Conservation (phyloP, 2,329 filamentous ascomycete genomes). For the Pseudofabraea citricarpa region DNA sequence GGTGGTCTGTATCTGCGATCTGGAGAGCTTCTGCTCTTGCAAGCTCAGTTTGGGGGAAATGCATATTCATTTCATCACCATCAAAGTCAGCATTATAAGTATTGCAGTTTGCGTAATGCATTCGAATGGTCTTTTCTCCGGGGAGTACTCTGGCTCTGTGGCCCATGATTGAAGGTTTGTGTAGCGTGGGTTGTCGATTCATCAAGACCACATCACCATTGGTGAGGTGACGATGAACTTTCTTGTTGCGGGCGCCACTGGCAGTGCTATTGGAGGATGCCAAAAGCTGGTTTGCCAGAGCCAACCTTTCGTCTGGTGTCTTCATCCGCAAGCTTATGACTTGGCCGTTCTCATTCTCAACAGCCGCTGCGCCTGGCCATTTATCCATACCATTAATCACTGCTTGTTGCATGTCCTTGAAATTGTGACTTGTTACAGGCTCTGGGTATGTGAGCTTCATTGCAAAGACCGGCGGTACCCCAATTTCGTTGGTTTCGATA, state of each 20-base stretch:
- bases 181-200: constrained; percentile 96
- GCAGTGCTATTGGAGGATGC: constrained; percentile 73
- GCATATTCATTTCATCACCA: constrained; percentile 99
- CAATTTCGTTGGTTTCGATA: constrained; percentile 98
- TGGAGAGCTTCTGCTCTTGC: constrained; percentile 88
- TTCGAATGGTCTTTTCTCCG: constrained; percentile 94
- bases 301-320: constrained; percentile 79
- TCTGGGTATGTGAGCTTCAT: constrained; percentile 95
- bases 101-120: constrained; percentile 99
- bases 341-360: constrained; percentile 93
- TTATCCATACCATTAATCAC: constrained; percentile 92
- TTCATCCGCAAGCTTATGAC: constrained; percentile 85
- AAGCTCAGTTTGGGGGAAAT: constrained; percentile 96
- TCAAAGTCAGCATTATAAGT: constrained; percentile 99
- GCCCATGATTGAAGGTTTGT: constrained; percentile 99
- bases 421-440: constrained; percentile 95
- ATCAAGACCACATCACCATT: constrained; percentile 97
- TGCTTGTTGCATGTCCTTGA: constrained; percentile 89
- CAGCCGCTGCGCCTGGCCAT: constrained; percentile 90
- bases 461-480: constrained; percentile 96
- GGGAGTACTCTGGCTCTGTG: constrained; percentile 88
- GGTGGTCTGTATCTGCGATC: constrained; percentile 93
- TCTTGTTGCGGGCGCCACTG: constrained; percentile 81
- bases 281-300: constrained; percentile 87
- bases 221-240: constrained; percentile 91